Conservation (phyloP, 768 basidiomycete genomes). For the Calvatia gigantea region DNA sequence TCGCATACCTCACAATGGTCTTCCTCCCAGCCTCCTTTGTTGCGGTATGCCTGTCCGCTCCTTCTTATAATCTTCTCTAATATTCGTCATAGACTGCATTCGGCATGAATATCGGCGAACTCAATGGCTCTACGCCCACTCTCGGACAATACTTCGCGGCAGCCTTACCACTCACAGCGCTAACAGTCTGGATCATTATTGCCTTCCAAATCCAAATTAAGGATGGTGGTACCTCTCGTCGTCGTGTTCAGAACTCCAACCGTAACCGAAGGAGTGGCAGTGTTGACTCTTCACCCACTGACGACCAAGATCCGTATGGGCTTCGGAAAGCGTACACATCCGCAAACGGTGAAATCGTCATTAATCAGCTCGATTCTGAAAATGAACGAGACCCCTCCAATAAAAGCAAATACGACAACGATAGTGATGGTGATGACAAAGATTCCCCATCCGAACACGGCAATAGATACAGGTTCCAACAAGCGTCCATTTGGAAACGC, state of each 20-base stretch:
- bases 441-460: too few relatives aligned
- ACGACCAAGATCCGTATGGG: neutral
- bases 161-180: conserved; percentile 35
- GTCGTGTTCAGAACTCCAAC: neutral
- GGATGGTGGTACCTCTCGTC: neutral
- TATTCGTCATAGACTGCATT: conserved; percentile 33
- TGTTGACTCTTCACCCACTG: neutral
- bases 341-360: neutral
- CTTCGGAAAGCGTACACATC: neutral
- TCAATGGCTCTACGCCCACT: conserved; percentile 30
- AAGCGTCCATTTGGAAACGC: neutral
- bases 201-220: conserved; percentile 33
- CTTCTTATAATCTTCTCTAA: neutral
- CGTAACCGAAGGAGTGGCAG: neutral
- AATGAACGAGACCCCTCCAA: neutral
- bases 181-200: conserved; percentile 44
- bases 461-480: neutral
- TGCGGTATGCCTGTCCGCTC: conserved; percentile 26
- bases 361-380: neutral
- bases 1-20: conserved; percentile 58
- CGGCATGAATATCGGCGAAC: conserved; percentile 44
- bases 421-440: neutral
- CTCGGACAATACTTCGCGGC: conserved; percentile 34
- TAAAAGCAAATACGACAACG: neutral
- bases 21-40: conserved; percentile 56